These are phyloP conservation scores for Claviceps sp. DNA, from an alignment of 2,329 filamentous ascomycete species.

Conservation along the genomic window DNA sequence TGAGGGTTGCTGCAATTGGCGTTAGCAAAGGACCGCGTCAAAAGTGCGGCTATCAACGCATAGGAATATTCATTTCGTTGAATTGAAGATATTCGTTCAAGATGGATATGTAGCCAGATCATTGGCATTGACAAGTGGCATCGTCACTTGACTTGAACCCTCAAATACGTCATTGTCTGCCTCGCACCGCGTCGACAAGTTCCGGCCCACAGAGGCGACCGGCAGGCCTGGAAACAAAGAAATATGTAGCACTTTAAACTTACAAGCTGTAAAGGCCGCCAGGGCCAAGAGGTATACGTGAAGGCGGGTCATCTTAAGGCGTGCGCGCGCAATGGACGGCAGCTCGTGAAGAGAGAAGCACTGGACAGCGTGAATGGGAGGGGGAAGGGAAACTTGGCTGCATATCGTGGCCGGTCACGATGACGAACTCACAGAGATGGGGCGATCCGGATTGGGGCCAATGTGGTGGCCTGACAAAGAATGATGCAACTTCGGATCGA, in stretches of 20 bases:
- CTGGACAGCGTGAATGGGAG: neutral
- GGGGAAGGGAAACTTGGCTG: neutral
- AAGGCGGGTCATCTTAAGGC: constrained; percentile 27
- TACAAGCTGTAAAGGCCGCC: constrained; percentile 30
- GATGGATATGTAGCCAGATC: no score
- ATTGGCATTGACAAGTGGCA: neutral
- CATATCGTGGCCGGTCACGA: neutral
- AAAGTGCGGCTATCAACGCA: no score
- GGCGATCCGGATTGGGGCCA: neutral
- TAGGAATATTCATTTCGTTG: no score
- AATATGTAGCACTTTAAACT: constrained; percentile 15
- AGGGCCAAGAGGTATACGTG: constrained; percentile 29
- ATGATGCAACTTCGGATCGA: no score
- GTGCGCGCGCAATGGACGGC: neutral
- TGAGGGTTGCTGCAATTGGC: constrained; percentile 43
- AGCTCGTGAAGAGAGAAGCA: neutral
- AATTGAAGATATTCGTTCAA: no score
- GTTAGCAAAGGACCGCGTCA: constrained; percentile 15
- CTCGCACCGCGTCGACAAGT: neutral
- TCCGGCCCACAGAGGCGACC: no score
- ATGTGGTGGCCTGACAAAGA: neutral
- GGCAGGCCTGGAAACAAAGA: neutral
- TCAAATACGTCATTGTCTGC: constrained; percentile 14
- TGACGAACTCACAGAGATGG: neutral
- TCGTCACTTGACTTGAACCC: neutral